Base-by-base conservation (phyloP, 257 asterid genomes). In the Leptodermis oblonga region DNA sequence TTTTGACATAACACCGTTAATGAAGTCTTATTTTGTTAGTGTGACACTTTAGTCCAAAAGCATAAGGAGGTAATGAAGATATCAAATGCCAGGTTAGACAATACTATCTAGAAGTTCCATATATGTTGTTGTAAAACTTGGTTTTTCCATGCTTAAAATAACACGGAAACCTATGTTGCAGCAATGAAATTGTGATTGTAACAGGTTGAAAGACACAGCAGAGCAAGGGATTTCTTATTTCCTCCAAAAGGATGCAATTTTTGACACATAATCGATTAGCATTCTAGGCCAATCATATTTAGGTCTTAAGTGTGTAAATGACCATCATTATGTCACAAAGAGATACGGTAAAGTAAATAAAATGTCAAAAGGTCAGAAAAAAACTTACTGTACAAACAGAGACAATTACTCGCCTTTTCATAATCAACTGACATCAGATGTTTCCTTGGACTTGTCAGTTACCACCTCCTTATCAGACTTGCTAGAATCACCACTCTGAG, bases 371-470 rank as follows among this genome's bases (percentile, higher is more conserved):
- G n/a, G 52, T 43, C 39, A 25, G 18, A 23, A 33, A 51, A 53
- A 30, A 8, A 13, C 60, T 55, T 48, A 73, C 77, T 65, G 26
- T 33, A 45, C 46, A 66, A 49, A 39, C 53, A 33, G 33, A 12
- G 37, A 18, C 4, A 36, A 51, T 54, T 53, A 33, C 20, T 48
- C 18, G 39, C 53, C 42, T 15, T 43, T 54, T 65, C 39, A 22
- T 26, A 14, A 69, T 78, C 68, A 80, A 76, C 77, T 73, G 63
- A 73, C 83, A 18, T 74, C 67, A 59, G 93, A 77, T 39, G 89
- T 81, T 64, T 90, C 96, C 83, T 83, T 90, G 22, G 92, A 79
- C 76, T 78, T 80, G 25, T 90, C 96, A 5, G 86, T 42, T 51
- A 58, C 78, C 9, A 82, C 69, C 82, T 86, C 95, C 74, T 79